Base-by-base conservation (phyloP, 2,329 filamentous ascomycete genomes). In the Aspergillus novoparasiticus region DNA sequence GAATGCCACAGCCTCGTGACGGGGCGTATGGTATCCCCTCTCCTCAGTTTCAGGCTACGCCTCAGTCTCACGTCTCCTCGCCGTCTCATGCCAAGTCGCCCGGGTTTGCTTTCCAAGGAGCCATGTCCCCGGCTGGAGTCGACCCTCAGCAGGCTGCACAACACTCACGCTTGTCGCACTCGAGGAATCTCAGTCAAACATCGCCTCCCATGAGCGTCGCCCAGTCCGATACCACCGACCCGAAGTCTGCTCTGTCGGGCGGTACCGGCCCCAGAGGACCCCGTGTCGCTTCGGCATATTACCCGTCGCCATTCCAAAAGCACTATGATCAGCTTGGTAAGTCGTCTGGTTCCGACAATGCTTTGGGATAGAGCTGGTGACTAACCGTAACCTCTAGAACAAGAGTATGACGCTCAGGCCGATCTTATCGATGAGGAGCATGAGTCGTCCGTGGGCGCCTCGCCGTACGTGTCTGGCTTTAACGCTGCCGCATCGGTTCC, bases 311-410 rank as follows among this genome's bases (percentile, higher is more conserved):
- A 21, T 97, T 96, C 80, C 93, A 96, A 75, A 95, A 91, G 78
- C 94, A 97, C 78, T 94, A 96, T 80, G 92, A 96, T 79, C 93
- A 97, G 84, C 88, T 98, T 79, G 94, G 94, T 91, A 93, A 91
- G 93, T 84, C 85, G 75, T 79, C 85, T 84, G 83, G 73, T 79
- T 80, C 81, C 79, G 74, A 6, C 9, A 11, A n/a, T 10, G 26
- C 3, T 51, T n/a, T 34, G 9, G 10, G 32, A 10, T 1, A n/a
- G 28, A 32, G 9, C 12, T 9, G 28, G 28, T 32, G 39, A 43
- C 51, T 61, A 39, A 61, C 32, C 23, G 41, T 34, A n/a, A 19
- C 21, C 74, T 85, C 84, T 83, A 97, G 94, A 98, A 83, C 93
- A 96, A 85, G 94, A 98, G 83, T 98, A 97, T 81, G 94, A 97